Conservation (phyloP, 805 yeast species). For the Jamesozyma piceae region DNA sequence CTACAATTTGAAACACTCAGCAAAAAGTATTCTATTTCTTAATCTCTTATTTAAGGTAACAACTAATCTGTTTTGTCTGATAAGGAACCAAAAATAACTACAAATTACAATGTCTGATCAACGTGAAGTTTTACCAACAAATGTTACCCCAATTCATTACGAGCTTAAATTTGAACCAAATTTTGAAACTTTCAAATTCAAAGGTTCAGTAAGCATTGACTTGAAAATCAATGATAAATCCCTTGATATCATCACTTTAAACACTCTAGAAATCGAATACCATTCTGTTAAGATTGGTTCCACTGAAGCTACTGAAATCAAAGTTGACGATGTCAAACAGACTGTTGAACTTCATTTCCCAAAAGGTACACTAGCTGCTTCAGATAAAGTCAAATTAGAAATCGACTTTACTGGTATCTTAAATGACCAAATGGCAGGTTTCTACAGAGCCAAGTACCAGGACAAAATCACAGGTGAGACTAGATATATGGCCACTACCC, state of each 20-base stretch:
- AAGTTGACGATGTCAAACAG: conserved; percentile 45
- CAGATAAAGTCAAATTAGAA: conserved; percentile 35
- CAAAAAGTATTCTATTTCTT: too few species aligned
- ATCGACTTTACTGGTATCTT: conserved; percentile 52
- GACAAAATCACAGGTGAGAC: conserved; percentile 33
- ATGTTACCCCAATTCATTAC: conserved; percentile 67
- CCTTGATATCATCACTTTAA: conserved; percentile 42
- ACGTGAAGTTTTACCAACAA: conserved; percentile 45
- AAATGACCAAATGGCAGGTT: conserved; percentile 63
- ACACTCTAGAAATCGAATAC: conserved; percentile 59
- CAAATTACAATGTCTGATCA: conserved; percentile 10
- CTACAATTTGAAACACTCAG: too few species aligned
- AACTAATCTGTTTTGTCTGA: too few species aligned
- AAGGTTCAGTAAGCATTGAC: conserved; percentile 46
- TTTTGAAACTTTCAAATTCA: conserved; percentile 48
- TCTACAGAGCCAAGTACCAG: conserved; percentile 54
- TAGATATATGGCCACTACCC: conserved; percentile 25
- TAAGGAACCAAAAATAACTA: too few species aligned
- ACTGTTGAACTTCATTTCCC: conserved; percentile 52
- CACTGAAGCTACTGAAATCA: conserved; percentile 36
- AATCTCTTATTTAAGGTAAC: too few species aligned
- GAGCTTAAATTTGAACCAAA: conserved; percentile 55
- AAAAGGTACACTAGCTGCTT: conserved; percentile 25
- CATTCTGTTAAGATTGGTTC: conserved; percentile 36
- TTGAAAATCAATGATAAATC: conserved; percentile 40